Evolutionary conservation across 2,329 filamentous ascomycete genomes (phyloP).

Genomic region (Aspergillus fumigatus): DNA sequence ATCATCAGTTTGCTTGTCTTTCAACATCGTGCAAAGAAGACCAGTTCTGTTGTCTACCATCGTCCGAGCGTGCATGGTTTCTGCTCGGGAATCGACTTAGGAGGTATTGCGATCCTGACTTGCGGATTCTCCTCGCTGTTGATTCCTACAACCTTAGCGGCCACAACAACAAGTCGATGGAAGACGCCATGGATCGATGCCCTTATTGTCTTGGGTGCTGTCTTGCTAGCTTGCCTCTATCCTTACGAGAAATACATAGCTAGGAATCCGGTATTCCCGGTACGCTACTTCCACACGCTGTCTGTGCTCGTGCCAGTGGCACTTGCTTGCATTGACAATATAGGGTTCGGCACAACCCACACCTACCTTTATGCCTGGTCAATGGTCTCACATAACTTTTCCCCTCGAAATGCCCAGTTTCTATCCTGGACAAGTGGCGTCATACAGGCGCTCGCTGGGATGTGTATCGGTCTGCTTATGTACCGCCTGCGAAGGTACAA

Average conservation of each 20-base stretch:
- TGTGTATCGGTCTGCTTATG: slow-evolving; percentile 41
- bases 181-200: slow-evolving; percentile 43
- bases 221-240: slow-evolving; percentile 41
- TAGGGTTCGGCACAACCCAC: slow-evolving; percentile 45
- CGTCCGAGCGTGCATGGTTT: slow-evolving; percentile 24
- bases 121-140: slow-evolving; percentile 47
- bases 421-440: slow-evolving; percentile 38
- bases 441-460: slow-evolving; percentile 41
- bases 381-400: slow-evolving; percentile 41
- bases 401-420: slow-evolving; percentile 41
- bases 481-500: slow-evolving; percentile 44
- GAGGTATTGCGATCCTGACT: slow-evolving; percentile 45
- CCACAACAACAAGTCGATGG: slow-evolving; percentile 40
- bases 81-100: slow-evolving; percentile 32
- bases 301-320: slow-evolving; percentile 42
- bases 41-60: slow-evolving; percentile 23
- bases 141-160: slow-evolving; percentile 45
- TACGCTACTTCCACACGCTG: slow-evolving; percentile 42
- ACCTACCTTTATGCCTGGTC: slow-evolving; percentile 49
- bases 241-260: slow-evolving; percentile 47
- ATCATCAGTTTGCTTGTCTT: slow-evolving; percentile 36
- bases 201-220: slow-evolving; percentile 42
- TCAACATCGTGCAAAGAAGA: slow-evolving; percentile 30
- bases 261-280: slow-evolving; percentile 44
- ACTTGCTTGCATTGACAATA: slow-evolving; percentile 39